These are phyloP conservation scores for Curvularia spicifera DNA, from an alignment of 2,329 filamentous ascomycete species.

Conservation along the genomic window DNA sequence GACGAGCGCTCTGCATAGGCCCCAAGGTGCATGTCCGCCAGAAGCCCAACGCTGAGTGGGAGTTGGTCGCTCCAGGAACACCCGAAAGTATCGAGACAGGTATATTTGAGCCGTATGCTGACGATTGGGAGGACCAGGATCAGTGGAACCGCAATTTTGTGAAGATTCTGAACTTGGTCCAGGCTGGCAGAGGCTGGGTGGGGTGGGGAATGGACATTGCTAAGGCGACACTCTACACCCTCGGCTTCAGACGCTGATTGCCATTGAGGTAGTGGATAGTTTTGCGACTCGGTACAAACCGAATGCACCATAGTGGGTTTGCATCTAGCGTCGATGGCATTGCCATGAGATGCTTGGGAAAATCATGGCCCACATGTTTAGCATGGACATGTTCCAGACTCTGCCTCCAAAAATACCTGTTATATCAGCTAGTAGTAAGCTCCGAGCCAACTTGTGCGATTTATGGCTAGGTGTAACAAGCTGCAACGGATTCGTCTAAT, in stretches of 20 bases:
- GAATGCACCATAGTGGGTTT: not conserved
- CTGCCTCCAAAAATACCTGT: not conserved
- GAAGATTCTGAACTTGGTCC: slow-evolving; percentile 60
- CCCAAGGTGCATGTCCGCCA: slow-evolving; percentile 60
- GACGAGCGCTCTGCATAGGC: slow-evolving; percentile 64
- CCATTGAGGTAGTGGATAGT: not conserved
- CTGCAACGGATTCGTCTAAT: not conserved
- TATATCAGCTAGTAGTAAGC: not conserved
- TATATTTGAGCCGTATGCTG: slow-evolving; percentile 67
- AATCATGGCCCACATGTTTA: not conserved
- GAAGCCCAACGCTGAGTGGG: slow-evolving; percentile 47
- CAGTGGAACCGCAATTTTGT: slow-evolving; percentile 63
- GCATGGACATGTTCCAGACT: not conserved
- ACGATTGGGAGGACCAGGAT: slow-evolving; percentile 65
- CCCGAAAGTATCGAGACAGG: slow-evolving; percentile 51
- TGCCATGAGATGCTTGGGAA: not conserved
- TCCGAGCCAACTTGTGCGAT: not conserved
- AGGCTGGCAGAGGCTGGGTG: slow-evolving; percentile 60
- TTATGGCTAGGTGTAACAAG: not conserved
- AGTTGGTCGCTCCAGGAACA: slow-evolving; percentile 33
- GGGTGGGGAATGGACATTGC: slow-evolving; percentile 56
- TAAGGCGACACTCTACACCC: slow-evolving; percentile 34
- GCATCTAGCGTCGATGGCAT: not conserved
- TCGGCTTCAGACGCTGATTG: slow-evolving; percentile 28
- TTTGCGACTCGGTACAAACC: not conserved